Conservation (phyloP, 257 asterid genomes). For the Fraxinus americana region DNA sequence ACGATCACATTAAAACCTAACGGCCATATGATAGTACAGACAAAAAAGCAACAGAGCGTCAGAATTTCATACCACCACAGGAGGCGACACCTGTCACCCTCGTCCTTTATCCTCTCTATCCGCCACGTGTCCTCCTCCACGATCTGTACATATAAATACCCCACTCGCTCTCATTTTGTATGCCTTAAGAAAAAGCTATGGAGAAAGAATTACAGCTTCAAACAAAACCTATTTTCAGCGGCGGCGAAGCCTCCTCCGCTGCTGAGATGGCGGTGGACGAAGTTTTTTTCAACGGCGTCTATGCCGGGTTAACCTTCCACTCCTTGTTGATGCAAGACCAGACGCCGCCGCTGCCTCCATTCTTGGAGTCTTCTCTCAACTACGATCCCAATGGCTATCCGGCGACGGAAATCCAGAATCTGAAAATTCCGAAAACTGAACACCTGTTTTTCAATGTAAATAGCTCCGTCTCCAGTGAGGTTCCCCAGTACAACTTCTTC, state of each 20-base stretch:
- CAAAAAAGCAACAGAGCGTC: constrained; percentile 23
- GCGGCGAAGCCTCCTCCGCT: constrained; percentile 17
- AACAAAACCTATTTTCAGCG: neutral
- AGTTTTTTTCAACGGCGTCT: constrained; percentile 44
- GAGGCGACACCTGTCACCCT: constrained; percentile 14
- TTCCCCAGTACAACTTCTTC: constrained; percentile 39
- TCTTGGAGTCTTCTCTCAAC: constrained; percentile 19
- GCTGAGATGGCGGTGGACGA: constrained; percentile 30
- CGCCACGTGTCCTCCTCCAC: constrained; percentile 29
- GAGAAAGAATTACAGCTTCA: constrained; percentile 29
- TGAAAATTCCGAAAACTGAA: constrained; percentile 34
- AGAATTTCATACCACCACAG: constrained; percentile 23
- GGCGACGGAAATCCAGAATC: constrained; percentile 14
- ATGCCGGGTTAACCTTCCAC: constrained; percentile 50
- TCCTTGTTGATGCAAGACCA: constrained; percentile 29
- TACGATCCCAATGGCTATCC: constrained; percentile 10
- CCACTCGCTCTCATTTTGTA: neutral
- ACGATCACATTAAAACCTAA: constrained; percentile 15
- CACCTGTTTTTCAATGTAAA: constrained; percentile 19
- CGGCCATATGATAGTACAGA: constrained; percentile 30
- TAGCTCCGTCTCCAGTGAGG: constrained; percentile 20
- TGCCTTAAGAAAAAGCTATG: constrained; percentile 21
- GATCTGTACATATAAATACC: neutral
- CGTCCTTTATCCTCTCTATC: constrained; percentile 1
- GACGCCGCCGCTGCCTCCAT: neutral